phyloP scores from a whole-genome alignment of 495 filamentous ascomycete species.

The Usnea hakonensis region DNA sequence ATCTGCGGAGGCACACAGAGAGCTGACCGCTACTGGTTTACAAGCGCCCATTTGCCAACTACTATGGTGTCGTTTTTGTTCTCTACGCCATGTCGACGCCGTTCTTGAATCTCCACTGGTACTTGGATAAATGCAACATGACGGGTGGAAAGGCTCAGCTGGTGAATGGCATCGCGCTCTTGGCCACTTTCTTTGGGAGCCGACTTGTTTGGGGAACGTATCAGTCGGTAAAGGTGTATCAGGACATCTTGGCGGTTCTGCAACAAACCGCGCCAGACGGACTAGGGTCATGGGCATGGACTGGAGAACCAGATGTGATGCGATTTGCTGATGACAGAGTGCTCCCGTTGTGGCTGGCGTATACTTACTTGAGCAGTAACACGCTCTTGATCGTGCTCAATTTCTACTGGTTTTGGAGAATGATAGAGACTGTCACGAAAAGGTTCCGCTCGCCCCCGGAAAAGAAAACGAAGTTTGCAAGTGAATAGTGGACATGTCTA shows the following conservation, averaged over 20 bases:
- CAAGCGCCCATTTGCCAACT: constrained; percentile 86
- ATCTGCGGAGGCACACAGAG: not conserved
- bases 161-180: constrained; percentile 66
- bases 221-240: constrained; percentile 63
- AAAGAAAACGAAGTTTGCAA: constrained; percentile 3
- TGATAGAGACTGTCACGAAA: constrained; percentile 84
- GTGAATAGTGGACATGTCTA: not conserved
- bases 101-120: constrained; percentile 96
- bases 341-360: constrained; percentile 66
- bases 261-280: constrained; percentile 28
- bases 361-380: constrained; percentile 66
- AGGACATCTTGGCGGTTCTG: constrained; percentile 64
- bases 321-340: constrained; percentile 33
- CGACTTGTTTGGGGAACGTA: constrained; percentile 86
- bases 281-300: not conserved
- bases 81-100: constrained; percentile 92
- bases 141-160: constrained; percentile 73
- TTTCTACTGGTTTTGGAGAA: constrained; percentile 91
- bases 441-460: not conserved
- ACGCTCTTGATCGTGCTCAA: constrained; percentile 76
- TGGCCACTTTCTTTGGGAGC: constrained; percentile 70
- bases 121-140: constrained; percentile 90
- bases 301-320: constrained; percentile 40
- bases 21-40: not conserved
- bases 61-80: constrained; percentile 83